These are phyloP conservation scores for Nakazawaea wyomingensis DNA, from an alignment of 805 yeast species.

Conservation along the genomic window DNA sequence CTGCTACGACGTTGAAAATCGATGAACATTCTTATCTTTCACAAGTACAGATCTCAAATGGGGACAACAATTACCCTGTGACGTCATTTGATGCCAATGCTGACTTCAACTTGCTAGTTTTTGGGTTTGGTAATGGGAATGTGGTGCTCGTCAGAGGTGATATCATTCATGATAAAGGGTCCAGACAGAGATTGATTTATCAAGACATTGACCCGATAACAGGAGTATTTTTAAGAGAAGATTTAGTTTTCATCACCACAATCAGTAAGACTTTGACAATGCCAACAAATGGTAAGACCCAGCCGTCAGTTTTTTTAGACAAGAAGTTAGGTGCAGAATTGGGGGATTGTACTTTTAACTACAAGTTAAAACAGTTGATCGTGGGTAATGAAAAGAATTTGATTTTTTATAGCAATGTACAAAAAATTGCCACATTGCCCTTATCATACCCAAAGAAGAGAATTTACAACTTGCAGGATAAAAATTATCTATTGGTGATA, in stretches of 20 bases:
- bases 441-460: slow-evolving; percentile 54
- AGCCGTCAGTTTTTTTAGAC: slow-evolving; percentile 45
- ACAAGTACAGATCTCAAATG: slow-evolving; percentile 58
- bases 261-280: slow-evolving; percentile 67
- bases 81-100: slow-evolving; percentile 53
- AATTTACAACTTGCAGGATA: slow-evolving; percentile 35
- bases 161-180: slow-evolving; percentile 79
- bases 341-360: slow-evolving; percentile 37
- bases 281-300: slow-evolving; percentile 73
- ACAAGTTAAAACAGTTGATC: slow-evolving; percentile 34
- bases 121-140: slow-evolving; percentile 82
- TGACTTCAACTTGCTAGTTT: slow-evolving; percentile 58
- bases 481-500: slow-evolving; percentile 55
- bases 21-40: slow-evolving; percentile 44
- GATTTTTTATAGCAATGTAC: slow-evolving; percentile 52
- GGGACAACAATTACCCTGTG: slow-evolving; percentile 73
- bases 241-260: slow-evolving; percentile 65
- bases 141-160: slow-evolving; percentile 85
- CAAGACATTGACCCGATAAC: slow-evolving; percentile 80
- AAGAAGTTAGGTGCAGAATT: slow-evolving; percentile 44
- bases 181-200: slow-evolving; percentile 77
- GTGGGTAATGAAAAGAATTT: slow-evolving; percentile 64
- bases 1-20: slow-evolving; percentile 19
- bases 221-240: slow-evolving; percentile 54
- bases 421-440: slow-evolving; percentile 48